Evolutionary conservation across 768 basidiomycete genomes (phyloP), one percentile per base, ranked within the genome.

Genomic region (Agrocybe chaxingu): DNA sequence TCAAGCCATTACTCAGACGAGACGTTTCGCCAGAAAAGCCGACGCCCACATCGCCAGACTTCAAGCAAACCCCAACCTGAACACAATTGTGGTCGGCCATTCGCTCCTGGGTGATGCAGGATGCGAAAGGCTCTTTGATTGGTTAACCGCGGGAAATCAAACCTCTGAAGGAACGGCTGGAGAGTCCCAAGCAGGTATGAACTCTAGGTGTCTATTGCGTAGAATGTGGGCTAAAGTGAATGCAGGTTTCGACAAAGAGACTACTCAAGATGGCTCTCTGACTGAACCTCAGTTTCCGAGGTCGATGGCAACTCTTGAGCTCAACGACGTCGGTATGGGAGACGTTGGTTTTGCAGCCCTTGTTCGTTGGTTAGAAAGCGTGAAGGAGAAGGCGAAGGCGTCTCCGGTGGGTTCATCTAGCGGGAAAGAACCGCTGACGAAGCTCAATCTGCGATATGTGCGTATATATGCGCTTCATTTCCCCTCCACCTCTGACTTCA

Each of bases 311-410:
- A 19, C 38, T 36, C 35, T 60, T 1, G 40, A 48, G 34, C 36
- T 60, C 42, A 50, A 30, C 31, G 47, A 47, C 31, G 56, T 57
- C 13, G 38, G 38, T 13, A 51, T 60, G 52, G 46, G 47, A 8
- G 54, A 60, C 37, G n/a, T 19, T 12, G 59, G 56, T 3, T 50
- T 60, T 12, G 13, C 34, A 3, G 45, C 51, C 4, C 47, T 60
- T 9, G 39, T 56, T 7, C 33, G 36, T 8, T 60, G 59, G 59
- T 35, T 60, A 36, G 39, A 51, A 29, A 44, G 47, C 50, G 24
- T 57, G 12, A 43, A 50, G n/a, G 36, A 38, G 42, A 47, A 4
- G 9, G 31, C 11, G 38, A 39, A 31, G 2, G 38, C n/a, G 18
- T 13, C 30, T 9, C 7, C 9, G 8, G 10, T 42, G 9, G 31